Base-by-base conservation (phyloP, 176 grass and related monocot genomes). In the Typha latifolia region DNA sequence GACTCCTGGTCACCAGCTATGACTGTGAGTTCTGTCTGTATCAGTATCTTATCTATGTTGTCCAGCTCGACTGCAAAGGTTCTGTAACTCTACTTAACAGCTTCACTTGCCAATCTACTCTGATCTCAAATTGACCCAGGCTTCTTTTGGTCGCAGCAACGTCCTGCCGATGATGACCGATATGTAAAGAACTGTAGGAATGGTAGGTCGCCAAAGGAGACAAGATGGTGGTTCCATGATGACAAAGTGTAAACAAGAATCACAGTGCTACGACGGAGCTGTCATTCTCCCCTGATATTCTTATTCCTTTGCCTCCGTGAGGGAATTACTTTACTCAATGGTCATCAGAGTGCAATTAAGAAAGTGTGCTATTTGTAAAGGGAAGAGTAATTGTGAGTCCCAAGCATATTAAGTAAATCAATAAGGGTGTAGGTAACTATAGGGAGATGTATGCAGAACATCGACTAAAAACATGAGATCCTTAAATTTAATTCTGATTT, bases 1-100 rank as follows among this genome's bases (percentile, higher is more conserved):
- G 86, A 95, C 62, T 95, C 91, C 0, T 95, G 91, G 91, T 95
- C 91, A 18, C 91, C 91, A 7, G 91, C 91, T 5, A 90, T 95
- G 91, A 90, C 86, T 4, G 86, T 90, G 15, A 95, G 84, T 79
- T 95, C 91, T 47, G 69, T 95, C 27, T 95, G 86, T 73, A 90
- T 95, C 68, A 95, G 91, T 66, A 90, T 95, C 47, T 70, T 95
- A 62, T 95, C 91, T 14, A 95, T 95, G 91, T 20, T 95, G 55
- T 95, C 91, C 73, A 95, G 91, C 77, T 95, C 91, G 7, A 80
- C 86, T 5, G 84, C 63, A 0, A 95, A 95, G 91, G 91, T 95
- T 79, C 64, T 12, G 62, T 12, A 29, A 4, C 34, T 69, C 70
- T 68, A 43, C 20, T 24, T 47, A 16, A 12, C 20, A 26, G 4